A percentile compares a stretch with the other conserved stretches of the same genome.
These are phyloP conservation scores for Alternaria sp. DNA, from an alignment of 2,329 filamentous ascomycete species.

Conservation along the genomic window DNA sequence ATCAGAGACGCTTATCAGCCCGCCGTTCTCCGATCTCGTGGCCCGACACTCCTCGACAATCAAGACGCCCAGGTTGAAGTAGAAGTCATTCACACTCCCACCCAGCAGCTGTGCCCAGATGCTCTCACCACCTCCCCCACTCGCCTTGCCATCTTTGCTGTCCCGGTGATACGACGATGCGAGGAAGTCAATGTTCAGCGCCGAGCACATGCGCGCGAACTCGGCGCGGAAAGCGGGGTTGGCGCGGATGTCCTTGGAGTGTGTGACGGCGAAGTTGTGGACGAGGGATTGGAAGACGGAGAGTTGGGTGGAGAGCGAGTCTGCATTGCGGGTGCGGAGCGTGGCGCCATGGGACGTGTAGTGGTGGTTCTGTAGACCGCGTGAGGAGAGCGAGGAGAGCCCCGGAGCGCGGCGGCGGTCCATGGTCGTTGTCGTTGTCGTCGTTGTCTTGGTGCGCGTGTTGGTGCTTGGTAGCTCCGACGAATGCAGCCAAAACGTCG, in stretches of 20 bases:
- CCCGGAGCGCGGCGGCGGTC: conserved; percentile 79
- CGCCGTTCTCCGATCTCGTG: conserved; percentile 89
- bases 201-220: conserved; percentile 97
- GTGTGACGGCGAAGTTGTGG: conserved; percentile 93
- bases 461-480: not conserved
- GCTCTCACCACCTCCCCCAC: conserved; percentile 65
- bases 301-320: conserved; percentile 89
- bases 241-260: conserved; percentile 94
- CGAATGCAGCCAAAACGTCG: not conserved
- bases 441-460: not conserved
- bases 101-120: conserved; percentile 95
- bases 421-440: conserved; percentile 40
- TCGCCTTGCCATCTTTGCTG: conserved; percentile 58
- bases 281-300: conserved; percentile 95
- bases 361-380: conserved; percentile 77
- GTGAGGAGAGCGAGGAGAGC: conserved; percentile 72
- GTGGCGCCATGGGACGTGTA: conserved; percentile 89
- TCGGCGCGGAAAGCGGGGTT: conserved; percentile 95
- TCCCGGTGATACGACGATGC: conserved; percentile 63
- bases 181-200: conserved; percentile 94
- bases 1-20: conserved; percentile 84
- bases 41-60: conserved; percentile 92
- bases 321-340: conserved; percentile 83
- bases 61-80: conserved; percentile 95
- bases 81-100: conserved; percentile 94